phyloP scores from a whole-genome alignment of 2,329 filamentous ascomycete genomes.

The Ophiocordyceps australis region DNA sequence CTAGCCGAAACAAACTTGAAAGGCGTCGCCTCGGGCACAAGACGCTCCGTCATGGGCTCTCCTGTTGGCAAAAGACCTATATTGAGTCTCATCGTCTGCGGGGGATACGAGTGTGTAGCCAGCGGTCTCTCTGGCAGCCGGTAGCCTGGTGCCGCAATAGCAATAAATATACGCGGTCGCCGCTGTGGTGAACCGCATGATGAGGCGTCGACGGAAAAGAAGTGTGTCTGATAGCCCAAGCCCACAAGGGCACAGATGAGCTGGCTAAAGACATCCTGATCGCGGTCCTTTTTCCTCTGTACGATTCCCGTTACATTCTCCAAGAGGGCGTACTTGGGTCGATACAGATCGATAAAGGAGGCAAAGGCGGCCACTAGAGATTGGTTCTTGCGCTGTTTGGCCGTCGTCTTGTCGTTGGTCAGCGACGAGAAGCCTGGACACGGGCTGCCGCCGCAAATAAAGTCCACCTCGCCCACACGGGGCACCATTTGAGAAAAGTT shows the following conservation, averaged over 20 bases:
- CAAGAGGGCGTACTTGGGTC: constrained; percentile 55
- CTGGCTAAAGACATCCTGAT: constrained; percentile 53
- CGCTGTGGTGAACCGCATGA: constrained; percentile 47
- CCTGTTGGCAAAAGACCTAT: constrained; percentile 44
- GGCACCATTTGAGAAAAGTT: constrained; percentile 29
- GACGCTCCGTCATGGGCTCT: constrained; percentile 35
- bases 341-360: constrained; percentile 55
- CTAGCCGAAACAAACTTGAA: constrained; percentile 37
- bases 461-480: constrained; percentile 41
- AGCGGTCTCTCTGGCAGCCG: constrained; percentile 34
- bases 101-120: constrained; percentile 45
- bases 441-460: constrained; percentile 56
- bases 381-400: constrained; percentile 45
- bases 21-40: constrained; percentile 24
- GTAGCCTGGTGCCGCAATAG: constrained; percentile 49
- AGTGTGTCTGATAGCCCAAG: constrained; percentile 57
- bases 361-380: constrained; percentile 64
- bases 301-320: constrained; percentile 63
- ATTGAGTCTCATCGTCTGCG: constrained; percentile 8
- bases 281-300: constrained; percentile 19
- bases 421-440: constrained; percentile 58
- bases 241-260: constrained; percentile 56
- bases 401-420: constrained; percentile 37
- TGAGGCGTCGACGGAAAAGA: constrained; percentile 52
- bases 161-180: constrained; percentile 51